Percentiles rank a stretch among this genome's conserved stretches.
These are phyloP conservation scores for Aphanomyces stellatus DNA, from an alignment of 352 stramenopile species.

Conservation along the genomic window DNA sequence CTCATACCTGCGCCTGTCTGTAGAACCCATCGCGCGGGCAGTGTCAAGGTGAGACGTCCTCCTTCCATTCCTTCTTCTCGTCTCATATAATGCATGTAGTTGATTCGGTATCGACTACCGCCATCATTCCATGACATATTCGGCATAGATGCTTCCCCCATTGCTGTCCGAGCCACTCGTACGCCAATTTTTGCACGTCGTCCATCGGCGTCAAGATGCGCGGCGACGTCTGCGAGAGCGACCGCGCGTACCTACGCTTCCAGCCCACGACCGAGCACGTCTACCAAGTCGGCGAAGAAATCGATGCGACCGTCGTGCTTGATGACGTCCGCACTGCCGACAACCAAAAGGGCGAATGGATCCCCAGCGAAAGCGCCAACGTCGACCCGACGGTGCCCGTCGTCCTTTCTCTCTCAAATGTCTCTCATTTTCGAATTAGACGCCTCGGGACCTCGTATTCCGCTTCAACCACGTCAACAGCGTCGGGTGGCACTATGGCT, in stretches of 20 bases:
- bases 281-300: constrained; percentile 1
- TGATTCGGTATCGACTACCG: constrained; percentile 14
- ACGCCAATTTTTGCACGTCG: constrained; percentile 17
- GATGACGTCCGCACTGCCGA: neutral
- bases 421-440: too few relatives aligned
- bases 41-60: constrained; percentile 1
- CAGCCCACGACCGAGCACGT: neutral
- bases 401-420: too few relatives aligned
- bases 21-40: constrained; percentile 14
- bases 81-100: neutral
- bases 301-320: neutral
- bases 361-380: neutral
- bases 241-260: neutral
- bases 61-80: neutral
- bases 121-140: too few relatives aligned
- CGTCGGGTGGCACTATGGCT: constrained; percentile 19
- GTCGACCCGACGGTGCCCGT: neutral
- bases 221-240: neutral
- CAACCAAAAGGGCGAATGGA: constrained; percentile 14
- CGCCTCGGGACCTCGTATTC: neutral
- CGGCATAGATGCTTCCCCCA: constrained; percentile 19
- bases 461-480: constrained; percentile 17
- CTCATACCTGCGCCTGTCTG: neutral
- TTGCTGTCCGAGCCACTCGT: constrained; percentile 14
- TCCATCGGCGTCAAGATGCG: neutral